Conservation (phyloP, 2,329 filamentous ascomycete genomes). For the Fusarium fujikuroi region DNA sequence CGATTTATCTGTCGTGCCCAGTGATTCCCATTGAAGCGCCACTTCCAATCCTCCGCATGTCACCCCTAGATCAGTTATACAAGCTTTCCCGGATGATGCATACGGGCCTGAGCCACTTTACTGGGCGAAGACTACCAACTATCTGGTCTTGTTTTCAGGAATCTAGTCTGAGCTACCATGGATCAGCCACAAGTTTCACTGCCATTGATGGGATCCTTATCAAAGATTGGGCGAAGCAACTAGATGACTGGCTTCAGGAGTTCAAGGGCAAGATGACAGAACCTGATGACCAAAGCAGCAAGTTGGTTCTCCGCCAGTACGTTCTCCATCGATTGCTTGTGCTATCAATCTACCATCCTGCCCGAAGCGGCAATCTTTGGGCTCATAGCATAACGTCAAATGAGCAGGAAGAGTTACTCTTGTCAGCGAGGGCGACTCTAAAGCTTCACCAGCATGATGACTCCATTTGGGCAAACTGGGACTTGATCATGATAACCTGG, state of each 20-base stretch:
- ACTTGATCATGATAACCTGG: constrained; percentile 16
- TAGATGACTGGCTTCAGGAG: constrained; percentile 10
- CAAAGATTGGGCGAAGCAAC: constrained; percentile 7
- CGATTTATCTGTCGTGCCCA: not conserved
- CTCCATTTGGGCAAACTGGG: constrained; percentile 16
- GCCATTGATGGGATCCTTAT: constrained; percentile 5
- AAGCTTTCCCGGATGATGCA: constrained; percentile 18
- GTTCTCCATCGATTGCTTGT: constrained; percentile 5
- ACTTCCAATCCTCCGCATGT: not conserved
- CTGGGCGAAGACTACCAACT: not conserved
- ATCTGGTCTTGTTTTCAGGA: constrained; percentile 20
- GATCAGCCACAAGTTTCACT: not conserved
- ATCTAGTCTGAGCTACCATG: not conserved
- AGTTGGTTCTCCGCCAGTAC: constrained; percentile 8
- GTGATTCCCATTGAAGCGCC: constrained; percentile 19
- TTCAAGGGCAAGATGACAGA: constrained; percentile 14
- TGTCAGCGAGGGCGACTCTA: not conserved
- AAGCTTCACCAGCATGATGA: constrained; percentile 19
- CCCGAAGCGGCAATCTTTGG: constrained; percentile 6
- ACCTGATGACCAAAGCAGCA: constrained; percentile 11
- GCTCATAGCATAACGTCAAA: constrained; percentile 8
- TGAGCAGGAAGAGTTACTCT: constrained; percentile 10
- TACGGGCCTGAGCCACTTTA: constrained; percentile 2
- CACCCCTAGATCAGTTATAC: constrained; percentile 3
- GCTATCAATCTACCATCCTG: constrained; percentile 2